A percentile compares a stretch with the other conserved stretches of the same genome.
Conservation (phyloP, 306 rosid species). For the Quercus aquifolioides region DNA sequence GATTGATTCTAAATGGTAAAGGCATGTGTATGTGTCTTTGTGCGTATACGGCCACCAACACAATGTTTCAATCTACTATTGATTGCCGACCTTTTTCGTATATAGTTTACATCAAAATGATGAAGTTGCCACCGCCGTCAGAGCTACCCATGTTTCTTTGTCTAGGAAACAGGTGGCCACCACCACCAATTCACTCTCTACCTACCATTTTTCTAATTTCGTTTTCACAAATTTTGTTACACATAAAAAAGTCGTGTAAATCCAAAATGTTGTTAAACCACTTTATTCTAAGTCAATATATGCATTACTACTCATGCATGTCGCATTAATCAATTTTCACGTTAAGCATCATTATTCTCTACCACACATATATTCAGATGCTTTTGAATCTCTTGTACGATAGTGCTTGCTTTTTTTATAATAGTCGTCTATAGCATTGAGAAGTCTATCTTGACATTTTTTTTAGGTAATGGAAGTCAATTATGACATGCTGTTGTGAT, state of each 20-base stretch:
- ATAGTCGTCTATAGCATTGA: background rate
- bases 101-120: conserved; percentile 14
- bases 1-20: background rate
- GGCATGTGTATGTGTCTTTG: conserved; percentile 21
- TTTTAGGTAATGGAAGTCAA: no score
- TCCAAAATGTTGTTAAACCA: conserved; percentile 3
- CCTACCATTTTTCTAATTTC: conserved; percentile 30
- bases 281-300: background rate
- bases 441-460: background rate
- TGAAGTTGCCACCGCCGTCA: conserved; percentile 25
- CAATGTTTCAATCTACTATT: background rate
- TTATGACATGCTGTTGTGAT: no score
- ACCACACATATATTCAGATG: background rate
- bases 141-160: conserved; percentile 43
- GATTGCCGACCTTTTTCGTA: background rate
- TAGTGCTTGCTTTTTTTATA: background rate
- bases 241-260: conserved; percentile 29
- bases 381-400: background rate
- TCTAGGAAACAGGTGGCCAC: conserved; percentile 39
- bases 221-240: background rate
- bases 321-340: background rate
- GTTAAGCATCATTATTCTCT: background rate
- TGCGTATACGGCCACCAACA: conserved; percentile 25
- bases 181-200: conserved; percentile 16
- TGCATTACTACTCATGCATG: background rate